Evolutionary conservation across 2,329 filamentous ascomycete genomes (phyloP).

Genomic region (Talaromyces sp.): DNA sequence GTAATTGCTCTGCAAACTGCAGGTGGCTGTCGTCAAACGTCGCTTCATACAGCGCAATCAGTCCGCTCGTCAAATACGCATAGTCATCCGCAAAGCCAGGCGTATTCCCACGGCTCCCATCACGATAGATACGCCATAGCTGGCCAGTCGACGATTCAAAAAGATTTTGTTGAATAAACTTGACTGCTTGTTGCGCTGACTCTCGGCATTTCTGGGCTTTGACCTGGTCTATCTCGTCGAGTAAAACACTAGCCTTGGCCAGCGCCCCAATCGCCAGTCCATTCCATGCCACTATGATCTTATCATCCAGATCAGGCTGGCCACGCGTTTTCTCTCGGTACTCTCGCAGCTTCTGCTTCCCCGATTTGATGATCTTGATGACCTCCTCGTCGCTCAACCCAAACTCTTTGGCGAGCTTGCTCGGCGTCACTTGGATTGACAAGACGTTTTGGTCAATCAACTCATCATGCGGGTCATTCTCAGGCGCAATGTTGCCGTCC

Average conservation of each 20-base stretch:
- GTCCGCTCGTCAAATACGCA: slow-evolving; percentile 76
- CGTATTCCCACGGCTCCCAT: slow-evolving; percentile 57
- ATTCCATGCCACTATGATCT: slow-evolving; percentile 83
- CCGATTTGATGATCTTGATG: slow-evolving; percentile 59
- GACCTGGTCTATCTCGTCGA: slow-evolving; percentile 56
- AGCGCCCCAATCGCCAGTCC: slow-evolving; percentile 80
- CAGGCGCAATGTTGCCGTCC: slow-evolving; percentile 78
- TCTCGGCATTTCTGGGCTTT: slow-evolving; percentile 57
- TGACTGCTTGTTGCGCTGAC: slow-evolving; percentile 63
- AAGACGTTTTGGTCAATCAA: slow-evolving; percentile 92
- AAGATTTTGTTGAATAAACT: slow-evolving; percentile 67
- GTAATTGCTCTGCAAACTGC: slow-evolving; percentile 74
- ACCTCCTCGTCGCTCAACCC: slow-evolving; percentile 66
- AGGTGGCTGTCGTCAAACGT: slow-evolving; percentile 73
- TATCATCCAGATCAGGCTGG: slow-evolving; percentile 76
- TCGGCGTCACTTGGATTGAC: slow-evolving; percentile 61
- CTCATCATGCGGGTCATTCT: slow-evolving; percentile 85
- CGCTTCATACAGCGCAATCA: slow-evolving; percentile 78
- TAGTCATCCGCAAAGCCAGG: slow-evolving; percentile 90
- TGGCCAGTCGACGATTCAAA: slow-evolving; percentile 61
- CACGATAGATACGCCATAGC: slow-evolving; percentile 70
- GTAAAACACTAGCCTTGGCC: slow-evolving; percentile 65
- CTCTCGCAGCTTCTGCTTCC: slow-evolving; percentile 62
- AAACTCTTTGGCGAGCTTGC: slow-evolving; percentile 69
- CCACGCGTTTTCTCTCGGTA: slow-evolving; percentile 71